These are phyloP conservation scores for Erigeron canadensis DNA, from an alignment of 129 eudicot genomes.

Conservation along the genomic window DNA sequence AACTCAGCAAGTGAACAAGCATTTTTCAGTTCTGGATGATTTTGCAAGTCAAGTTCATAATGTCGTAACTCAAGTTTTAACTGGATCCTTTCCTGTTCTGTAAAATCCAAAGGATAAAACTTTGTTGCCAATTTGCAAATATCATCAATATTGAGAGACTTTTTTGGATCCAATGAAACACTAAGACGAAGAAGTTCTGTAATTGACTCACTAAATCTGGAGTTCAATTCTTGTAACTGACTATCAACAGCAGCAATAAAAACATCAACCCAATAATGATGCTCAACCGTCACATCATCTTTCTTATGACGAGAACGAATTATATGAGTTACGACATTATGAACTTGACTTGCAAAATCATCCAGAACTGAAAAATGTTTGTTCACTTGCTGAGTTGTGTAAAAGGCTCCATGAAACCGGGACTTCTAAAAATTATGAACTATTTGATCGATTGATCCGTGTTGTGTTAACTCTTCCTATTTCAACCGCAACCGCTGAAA, in stretches of 20 bases:
- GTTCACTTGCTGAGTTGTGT: not conserved
- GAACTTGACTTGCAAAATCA: too few species aligned
- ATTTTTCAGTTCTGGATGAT: not conserved
- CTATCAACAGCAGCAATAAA: not conserved
- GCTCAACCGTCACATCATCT: too few species aligned
- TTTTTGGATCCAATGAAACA: not conserved
- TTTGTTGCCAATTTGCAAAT: too few species aligned
- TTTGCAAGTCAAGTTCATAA: too few species aligned
- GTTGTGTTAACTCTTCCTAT: not conserved
- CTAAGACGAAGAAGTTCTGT: not conserved
- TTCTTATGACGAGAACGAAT: too few species aligned
- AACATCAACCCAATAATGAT: not conserved
- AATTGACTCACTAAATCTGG: not conserved
- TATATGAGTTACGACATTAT: not conserved
- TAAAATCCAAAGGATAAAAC: too few species aligned
- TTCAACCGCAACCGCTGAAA: not conserved
- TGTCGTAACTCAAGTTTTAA: not conserved
- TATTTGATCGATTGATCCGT: too few species aligned
- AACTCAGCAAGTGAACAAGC: not conserved
- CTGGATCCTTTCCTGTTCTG: too few species aligned
- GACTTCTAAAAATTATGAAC: not conserved
- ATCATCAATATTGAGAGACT: too few species aligned
- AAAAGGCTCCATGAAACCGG: not conserved
- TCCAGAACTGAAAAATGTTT: not conserved
- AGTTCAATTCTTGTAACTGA: not conserved